Percentiles rank a stretch among this genome's conserved stretches.
Evolutionary conservation across 176 grass and related monocot species (phyloP).

Genomic region (Echinochloa phyllopogon): DNA sequence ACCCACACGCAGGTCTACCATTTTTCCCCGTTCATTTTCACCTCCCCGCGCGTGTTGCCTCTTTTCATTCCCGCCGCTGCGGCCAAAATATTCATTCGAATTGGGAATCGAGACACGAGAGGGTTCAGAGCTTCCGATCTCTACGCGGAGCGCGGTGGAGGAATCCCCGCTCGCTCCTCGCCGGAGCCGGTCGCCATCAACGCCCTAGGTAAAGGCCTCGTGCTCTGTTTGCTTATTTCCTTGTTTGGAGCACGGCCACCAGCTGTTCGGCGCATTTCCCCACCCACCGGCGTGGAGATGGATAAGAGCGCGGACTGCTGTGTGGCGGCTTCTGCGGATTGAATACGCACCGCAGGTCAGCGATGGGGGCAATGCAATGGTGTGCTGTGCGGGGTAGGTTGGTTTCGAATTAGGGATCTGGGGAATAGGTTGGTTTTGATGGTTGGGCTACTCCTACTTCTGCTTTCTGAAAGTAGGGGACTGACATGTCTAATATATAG

Average conservation of each 20-base stretch:
- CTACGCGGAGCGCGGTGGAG: background rate
- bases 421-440: background rate
- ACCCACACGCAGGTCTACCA: background rate
- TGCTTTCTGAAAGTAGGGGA: background rate
- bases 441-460: background rate
- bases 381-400: background rate
- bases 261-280: constrained; percentile 9
- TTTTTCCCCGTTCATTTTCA: background rate
- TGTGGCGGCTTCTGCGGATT: too few relatives aligned
- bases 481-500: background rate
- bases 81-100: constrained; percentile 26
- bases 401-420: background rate
- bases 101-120: background rate
- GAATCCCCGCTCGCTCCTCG: background rate
- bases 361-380: background rate
- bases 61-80: background rate
- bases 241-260: background rate
- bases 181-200: background rate
- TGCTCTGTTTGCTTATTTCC: background rate
- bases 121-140: background rate
- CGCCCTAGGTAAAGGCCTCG: constrained; percentile 17
- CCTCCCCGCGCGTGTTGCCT: background rate
- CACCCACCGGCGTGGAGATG: background rate
- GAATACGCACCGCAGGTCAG: background rate
- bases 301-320: background rate